Percentiles rank a stretch among this genome's conserved stretches.
phyloP scores from a whole-genome alignment of 2,329 filamentous ascomycete species.

The Phaeophleospora eucalypticola region DNA sequence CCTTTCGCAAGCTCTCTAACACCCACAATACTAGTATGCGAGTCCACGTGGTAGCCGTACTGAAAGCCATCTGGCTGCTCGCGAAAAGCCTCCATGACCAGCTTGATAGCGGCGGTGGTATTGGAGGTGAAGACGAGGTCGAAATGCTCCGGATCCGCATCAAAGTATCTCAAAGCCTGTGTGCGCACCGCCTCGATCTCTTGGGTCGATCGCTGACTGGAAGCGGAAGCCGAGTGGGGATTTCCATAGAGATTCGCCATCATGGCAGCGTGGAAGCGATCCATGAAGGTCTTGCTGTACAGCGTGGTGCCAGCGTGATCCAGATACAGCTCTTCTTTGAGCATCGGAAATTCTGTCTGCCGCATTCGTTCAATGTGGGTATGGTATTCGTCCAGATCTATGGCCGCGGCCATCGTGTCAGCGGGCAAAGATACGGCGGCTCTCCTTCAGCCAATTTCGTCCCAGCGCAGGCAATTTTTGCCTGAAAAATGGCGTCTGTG shows the following conservation, averaged over 20 bases:
- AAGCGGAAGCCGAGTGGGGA: conserved; percentile 80
- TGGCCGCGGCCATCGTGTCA: conserved; percentile 10
- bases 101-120: conserved; percentile 83
- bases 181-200: conserved; percentile 70
- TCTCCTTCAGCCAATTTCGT: background rate
- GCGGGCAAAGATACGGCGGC: too few relatives aligned
- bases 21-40: conserved; percentile 84
- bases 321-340: conserved; percentile 56
- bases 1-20: conserved; percentile 60
- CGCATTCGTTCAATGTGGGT: conserved; percentile 47
- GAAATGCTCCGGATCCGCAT: conserved; percentile 74
- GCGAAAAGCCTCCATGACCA: conserved; percentile 74
- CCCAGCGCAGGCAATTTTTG: background rate
- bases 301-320: conserved; percentile 92
- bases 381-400: conserved; percentile 28
- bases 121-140: conserved; percentile 91
- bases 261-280: conserved; percentile 75
- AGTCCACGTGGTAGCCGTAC: conserved; percentile 78
- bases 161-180: conserved; percentile 69
- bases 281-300: conserved; percentile 66
- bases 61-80: conserved; percentile 65
- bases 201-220: conserved; percentile 68
- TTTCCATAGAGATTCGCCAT: conserved; percentile 79
- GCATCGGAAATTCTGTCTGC: conserved; percentile 45
- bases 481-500: too few relatives aligned